Conservation (phyloP, 352 stramenopile species). For the Thalassiosira delicatula region DNA sequence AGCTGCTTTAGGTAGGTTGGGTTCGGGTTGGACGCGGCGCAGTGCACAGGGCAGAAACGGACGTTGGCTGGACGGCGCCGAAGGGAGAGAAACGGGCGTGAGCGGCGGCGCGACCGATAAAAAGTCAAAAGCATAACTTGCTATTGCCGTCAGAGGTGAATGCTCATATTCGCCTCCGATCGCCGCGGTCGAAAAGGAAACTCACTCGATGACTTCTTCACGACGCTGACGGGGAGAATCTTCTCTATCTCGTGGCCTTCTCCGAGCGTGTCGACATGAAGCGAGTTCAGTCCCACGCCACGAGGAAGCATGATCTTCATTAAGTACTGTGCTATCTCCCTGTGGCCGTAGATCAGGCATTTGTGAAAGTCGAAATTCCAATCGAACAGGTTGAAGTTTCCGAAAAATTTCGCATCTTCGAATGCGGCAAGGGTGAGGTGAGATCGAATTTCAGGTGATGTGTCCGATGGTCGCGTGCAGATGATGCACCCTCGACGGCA, state of each 20-base stretch:
- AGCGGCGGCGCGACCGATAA: too few species aligned
- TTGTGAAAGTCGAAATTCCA: background rate
- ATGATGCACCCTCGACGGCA: too few species aligned
- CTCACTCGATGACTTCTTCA: background rate
- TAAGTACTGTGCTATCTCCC: background rate
- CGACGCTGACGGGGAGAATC: background rate
- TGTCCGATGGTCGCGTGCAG: too few species aligned
- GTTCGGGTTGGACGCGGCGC: background rate
- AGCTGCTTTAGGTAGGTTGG: background rate
- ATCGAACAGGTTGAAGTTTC: background rate
- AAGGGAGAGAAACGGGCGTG: too few species aligned
- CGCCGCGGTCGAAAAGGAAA: too few species aligned
- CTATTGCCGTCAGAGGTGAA: too few species aligned
- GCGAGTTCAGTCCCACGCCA: background rate
- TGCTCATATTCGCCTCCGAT: too few species aligned
- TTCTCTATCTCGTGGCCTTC: background rate
- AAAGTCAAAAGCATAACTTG: too few species aligned
- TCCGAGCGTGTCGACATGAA: background rate
- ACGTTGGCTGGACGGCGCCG: background rate
- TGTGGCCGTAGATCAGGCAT: background rate
- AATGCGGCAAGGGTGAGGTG: too few species aligned
- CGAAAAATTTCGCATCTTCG: too few species aligned
- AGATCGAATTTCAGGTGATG: too few species aligned
- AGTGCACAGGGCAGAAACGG: background rate
- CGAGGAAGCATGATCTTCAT: background rate